Conservation (phyloP, 2,329 filamentous ascomycete species). For the Ustulina deusta region DNA sequence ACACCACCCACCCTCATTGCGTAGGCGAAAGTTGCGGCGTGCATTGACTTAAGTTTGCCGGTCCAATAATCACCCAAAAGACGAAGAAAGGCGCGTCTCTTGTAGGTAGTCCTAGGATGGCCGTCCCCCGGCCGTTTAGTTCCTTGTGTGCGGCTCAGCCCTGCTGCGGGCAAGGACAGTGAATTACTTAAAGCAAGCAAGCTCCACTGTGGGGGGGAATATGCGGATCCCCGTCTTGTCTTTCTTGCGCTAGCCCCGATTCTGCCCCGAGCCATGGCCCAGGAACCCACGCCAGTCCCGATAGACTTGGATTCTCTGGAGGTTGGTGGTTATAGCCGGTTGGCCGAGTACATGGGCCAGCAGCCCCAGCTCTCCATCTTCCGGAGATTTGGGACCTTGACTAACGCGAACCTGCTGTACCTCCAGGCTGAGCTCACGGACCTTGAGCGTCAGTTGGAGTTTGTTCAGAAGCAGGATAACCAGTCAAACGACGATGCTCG, state of each 20-base stretch:
- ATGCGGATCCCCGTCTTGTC: constrained; percentile 2
- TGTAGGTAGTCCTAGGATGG: neutral
- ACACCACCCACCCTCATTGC: neutral
- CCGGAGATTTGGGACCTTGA: constrained; percentile 29
- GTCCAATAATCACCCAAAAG: neutral
- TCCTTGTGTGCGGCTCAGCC: constrained; percentile 4
- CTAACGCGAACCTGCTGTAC: constrained; percentile 30
- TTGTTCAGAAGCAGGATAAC: constrained; percentile 6
- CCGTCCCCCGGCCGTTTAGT: neutral
- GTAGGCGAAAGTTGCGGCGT: neutral
- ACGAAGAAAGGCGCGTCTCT: neutral
- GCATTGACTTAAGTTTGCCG: neutral
- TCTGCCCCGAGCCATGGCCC: constrained; percentile 2
- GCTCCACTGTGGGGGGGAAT: constrained; percentile 1
- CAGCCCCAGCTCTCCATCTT: constrained; percentile 35
- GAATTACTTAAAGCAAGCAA: constrained; percentile 14
- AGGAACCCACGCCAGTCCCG: neutral
- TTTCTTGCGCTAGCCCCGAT: neutral
- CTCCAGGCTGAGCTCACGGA: constrained; percentile 33
- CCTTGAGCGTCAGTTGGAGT: constrained; percentile 21
- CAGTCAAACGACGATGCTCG: constrained; percentile 10
- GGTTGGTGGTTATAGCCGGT: constrained; percentile 28
- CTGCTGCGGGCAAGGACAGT: neutral
- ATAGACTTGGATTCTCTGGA: constrained; percentile 6
- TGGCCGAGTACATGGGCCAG: constrained; percentile 31